Evolutionary conservation across 371 early-diverging fungal genomes (phyloP), one percentile per base, ranked within the genome.

Genomic region (Syncephalastrum racemosum): DNA sequence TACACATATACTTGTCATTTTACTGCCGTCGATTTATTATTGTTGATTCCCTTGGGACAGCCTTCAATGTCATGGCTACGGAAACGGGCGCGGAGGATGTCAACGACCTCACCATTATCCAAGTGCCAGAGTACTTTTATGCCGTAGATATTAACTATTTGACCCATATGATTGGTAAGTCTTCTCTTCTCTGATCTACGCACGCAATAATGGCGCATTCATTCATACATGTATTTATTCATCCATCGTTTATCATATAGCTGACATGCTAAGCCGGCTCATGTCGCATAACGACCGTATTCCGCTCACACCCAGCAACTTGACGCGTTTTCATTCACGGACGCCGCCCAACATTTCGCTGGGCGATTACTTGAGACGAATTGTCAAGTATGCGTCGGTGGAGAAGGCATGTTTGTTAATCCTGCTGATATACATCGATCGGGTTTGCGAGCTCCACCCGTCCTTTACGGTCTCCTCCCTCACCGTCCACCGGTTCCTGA

Each of bases 241-340:
- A 46, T 61, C 25, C 42, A 42, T n/a, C 24, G 7, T 22, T n/a
- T n/a, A n/a, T n/a, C n/a, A 24, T 60, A 46, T 69, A 86, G 93
- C 87, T 63, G 88, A 90, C 66, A 90, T 92, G 87, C 75, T 93
- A 19, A 68, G 79, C 16, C 83, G 86, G 49, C 77, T 91, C 20
- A 88, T 90, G 46, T 67, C 79, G 39, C 87, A 90, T 56, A 98
- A 98, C 70, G 97, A 98, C 75, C 84, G 84, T 51, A 92, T 96
- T 52, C 91, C 91, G 22, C 67, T 89, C 50, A 89, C 89, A 12
- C 79, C 85, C 16, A 75, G 86, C 56, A 91, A 86, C 54, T 73
- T 97, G 15, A 96, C 99, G 4, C 89, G 98, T 25, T 98, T 98
- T 60, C 99, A 98, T 66, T 97, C 97, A 22, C 85, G 97, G 49